Base-by-base conservation (phyloP, 352 stramenopile species). In the Phytophthora crassamura region DNA sequence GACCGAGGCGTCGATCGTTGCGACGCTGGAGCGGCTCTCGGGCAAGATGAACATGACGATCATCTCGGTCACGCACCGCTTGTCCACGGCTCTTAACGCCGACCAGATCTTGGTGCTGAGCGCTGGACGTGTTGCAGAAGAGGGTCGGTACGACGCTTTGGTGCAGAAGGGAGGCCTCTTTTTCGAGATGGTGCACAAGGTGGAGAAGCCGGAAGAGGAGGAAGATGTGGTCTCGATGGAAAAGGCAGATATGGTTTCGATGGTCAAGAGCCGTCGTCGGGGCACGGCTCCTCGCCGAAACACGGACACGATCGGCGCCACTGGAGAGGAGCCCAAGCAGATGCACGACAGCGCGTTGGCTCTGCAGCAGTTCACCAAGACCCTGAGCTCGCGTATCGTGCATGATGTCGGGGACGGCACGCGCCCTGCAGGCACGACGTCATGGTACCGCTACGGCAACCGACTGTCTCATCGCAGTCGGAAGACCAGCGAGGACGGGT, bases 21-120 rank as follows among this genome's bases (percentile, higher is more conserved):
- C 84, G 16, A 96, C 86, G 11, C 68, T 96, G 10, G 86, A 95
- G 63, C 84, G 85, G 5, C 69, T 95, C 35, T 82, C 84, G 47
- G 64, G 78, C 68, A 93, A 93, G 72, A 93, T 91, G 82, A 88
- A 90, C 71, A 95, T 94, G 84, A 95, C 88, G 45, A 95, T 96
- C 53, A 81, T 96, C 53, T 95, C 86, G 33, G 86, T 96, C n/a
- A 96, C 88, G 25, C 88, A 96, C 70, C 86, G 88, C n/a, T 74
- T 96, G 61, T 92, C 86, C 41, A 96, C 88, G 22, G 58, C 83
- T 7, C 36, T 91, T 25, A 93, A 96, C 64, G 77, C 88, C 0
- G 86, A 96, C 50, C 63, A 90, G 59, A 94, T 96, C 56, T 47
- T 96, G 39, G 88, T 96, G 40, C 71, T 96, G 18, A 90, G 90